phyloP scores from a whole-genome alignment of 768 basidiomycete species.

The Myochromella boudieri region DNA sequence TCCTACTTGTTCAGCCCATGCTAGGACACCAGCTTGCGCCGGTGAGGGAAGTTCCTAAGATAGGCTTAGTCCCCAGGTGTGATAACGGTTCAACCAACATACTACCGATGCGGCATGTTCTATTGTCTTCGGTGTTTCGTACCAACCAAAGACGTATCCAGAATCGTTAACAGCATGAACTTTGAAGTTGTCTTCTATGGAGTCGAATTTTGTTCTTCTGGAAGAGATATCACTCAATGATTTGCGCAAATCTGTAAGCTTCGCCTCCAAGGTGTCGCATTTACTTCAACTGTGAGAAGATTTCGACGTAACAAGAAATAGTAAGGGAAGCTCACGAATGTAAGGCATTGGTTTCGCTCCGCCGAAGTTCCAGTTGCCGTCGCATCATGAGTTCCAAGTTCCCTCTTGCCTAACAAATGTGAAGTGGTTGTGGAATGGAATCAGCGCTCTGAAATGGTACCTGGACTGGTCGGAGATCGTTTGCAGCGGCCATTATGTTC shows the following conservation, averaged over 20 bases:
- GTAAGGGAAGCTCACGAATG: slow-evolving; percentile 55
- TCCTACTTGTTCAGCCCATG: slow-evolving; percentile 56
- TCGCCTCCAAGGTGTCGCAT: slow-evolving; percentile 69
- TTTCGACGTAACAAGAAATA: neutral
- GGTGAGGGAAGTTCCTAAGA: too few relatives aligned
- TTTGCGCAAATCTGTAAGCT: slow-evolving; percentile 54
- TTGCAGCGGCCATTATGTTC: slow-evolving; percentile 89
- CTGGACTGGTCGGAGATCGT: slow-evolving; percentile 88
- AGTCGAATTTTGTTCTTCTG: too few relatives aligned
- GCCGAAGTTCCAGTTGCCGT: slow-evolving; percentile 70
- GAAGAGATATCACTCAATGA: slow-evolving; percentile 21
- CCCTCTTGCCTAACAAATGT: slow-evolving; percentile 59
- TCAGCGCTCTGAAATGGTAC: slow-evolving; percentile 30
- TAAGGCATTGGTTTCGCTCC: slow-evolving; percentile 67
- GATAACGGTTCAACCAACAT: too few relatives aligned
- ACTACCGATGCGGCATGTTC: too few relatives aligned
- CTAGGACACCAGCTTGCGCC: slow-evolving; percentile 43
- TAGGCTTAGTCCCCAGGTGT: too few relatives aligned
- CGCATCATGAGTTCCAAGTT: slow-evolving; percentile 84
- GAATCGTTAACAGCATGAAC: too few relatives aligned
- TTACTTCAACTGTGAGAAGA: slow-evolving; percentile 41
- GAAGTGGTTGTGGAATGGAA: slow-evolving; percentile 1
- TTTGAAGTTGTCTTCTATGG: too few relatives aligned
- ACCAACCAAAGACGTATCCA: too few relatives aligned
- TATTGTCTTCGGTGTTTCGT: too few relatives aligned